Evolutionary conservation across 306 rosid genomes (phyloP).

Genomic region (Vigna mungo): DNA sequence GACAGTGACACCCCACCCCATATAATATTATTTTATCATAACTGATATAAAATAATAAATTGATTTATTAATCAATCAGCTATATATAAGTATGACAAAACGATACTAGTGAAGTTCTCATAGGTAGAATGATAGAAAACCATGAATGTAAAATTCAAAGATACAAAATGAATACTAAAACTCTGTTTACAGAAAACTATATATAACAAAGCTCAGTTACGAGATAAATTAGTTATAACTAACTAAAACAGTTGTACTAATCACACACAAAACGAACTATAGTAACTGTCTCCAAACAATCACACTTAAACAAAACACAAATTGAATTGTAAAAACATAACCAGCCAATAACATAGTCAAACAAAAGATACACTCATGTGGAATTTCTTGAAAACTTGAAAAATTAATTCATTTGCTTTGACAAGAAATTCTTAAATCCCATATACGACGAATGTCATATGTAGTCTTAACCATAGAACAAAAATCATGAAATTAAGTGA

Average conservation of each 20-base stretch:
- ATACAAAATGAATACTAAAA: too few relatives aligned
- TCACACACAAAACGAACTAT: too few relatives aligned
- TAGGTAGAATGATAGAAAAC: background rate
- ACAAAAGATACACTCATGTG: too few relatives aligned
- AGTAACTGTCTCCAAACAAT: too few relatives aligned
- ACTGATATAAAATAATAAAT: conserved; percentile 3
- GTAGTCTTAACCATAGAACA: conserved; percentile 1
- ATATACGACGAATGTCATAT: background rate
- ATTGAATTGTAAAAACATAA: too few relatives aligned
- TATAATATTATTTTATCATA: conserved; percentile 6
- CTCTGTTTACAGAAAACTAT: too few relatives aligned
- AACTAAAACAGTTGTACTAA: too few relatives aligned
- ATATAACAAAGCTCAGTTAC: too few relatives aligned
- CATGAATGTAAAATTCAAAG: too few relatives aligned
- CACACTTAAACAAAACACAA: too few relatives aligned
- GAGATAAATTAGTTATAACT: too few relatives aligned
- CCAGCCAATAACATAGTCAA: too few relatives aligned
- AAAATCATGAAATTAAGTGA: background rate
- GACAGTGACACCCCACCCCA: conserved; percentile 13
- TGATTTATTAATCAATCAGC: conserved; percentile 19
- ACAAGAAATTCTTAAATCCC: background rate
- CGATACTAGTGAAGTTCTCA: conserved; percentile 16
- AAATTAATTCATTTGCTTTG: conserved; percentile 22
- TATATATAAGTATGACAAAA: conserved; percentile 32
- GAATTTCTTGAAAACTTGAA: background rate